Evolutionary conservation across 2,329 filamentous ascomycete species (phyloP).

Genomic region (Hymenoscyphus repandus): DNA sequence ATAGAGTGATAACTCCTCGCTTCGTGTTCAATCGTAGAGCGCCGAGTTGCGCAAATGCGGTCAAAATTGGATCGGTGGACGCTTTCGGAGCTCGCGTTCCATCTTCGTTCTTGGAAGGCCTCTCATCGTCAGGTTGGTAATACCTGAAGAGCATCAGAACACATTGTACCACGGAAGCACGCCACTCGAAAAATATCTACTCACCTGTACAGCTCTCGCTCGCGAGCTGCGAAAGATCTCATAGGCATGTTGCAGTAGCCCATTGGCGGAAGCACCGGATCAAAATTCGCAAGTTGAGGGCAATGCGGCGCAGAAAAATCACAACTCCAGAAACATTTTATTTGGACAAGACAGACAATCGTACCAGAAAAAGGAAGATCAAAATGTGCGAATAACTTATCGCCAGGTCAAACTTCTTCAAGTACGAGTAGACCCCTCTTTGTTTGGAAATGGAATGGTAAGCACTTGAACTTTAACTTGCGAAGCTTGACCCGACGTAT

Average conservation of each 20-base stretch:
- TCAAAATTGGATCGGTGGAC: conserved; percentile 37
- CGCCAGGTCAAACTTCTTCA: background rate
- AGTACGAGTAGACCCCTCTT: background rate
- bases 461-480: background rate
- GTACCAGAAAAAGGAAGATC: background rate
- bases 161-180: background rate
- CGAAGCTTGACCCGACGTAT: background rate
- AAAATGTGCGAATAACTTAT: background rate
- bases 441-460: background rate
- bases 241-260: conserved; percentile 2
- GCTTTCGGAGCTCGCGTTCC: conserved; percentile 6
- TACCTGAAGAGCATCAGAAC: conserved; percentile 12
- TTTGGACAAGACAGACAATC: background rate
- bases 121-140: conserved; percentile 16
- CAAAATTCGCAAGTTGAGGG: background rate
- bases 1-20: conserved; percentile 40
- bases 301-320: background rate
- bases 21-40: conserved; percentile 42
- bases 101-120: background rate
- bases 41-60: conserved; percentile 44
- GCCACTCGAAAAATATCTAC: background rate
- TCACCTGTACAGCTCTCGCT: conserved; percentile 26
- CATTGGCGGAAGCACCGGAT: background rate
- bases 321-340: background rate
- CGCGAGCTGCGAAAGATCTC: conserved; percentile 10